Conservation (phyloP, 805 yeast species). For the Saccharomycopsis olivae region DNA sequence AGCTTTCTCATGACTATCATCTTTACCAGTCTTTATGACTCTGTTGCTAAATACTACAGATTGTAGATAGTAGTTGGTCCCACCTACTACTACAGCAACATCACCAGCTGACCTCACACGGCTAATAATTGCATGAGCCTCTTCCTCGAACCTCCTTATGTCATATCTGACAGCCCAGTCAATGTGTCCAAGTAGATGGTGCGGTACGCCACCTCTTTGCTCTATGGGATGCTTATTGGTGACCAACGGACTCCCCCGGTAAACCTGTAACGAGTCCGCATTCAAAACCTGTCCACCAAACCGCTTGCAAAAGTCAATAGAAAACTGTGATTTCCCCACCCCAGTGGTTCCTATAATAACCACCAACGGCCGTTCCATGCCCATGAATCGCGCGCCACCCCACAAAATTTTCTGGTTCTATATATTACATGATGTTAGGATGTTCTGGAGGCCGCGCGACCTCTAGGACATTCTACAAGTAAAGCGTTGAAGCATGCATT, state of each 20-base stretch:
- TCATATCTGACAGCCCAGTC: constrained; percentile 73
- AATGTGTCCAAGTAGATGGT: constrained; percentile 82
- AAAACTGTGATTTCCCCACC: constrained; percentile 85
- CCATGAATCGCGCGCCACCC: neutral
- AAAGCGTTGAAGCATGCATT: no score
- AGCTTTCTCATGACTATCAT: constrained; percentile 2
- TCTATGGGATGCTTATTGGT: constrained; percentile 85
- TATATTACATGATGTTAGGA: no score
- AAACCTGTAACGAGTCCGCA: constrained; percentile 97
- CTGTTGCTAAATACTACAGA: constrained; percentile 62
- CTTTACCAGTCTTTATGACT: constrained; percentile 34
- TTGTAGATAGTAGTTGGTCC: constrained; percentile 90
- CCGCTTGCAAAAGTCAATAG: constrained; percentile 66
- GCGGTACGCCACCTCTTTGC: constrained; percentile 67
- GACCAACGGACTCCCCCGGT: constrained; percentile 57
- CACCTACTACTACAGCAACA: constrained; percentile 89
- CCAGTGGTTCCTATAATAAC: constrained; percentile 91
- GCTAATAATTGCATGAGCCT: constrained; percentile 43
- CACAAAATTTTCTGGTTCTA: no score
- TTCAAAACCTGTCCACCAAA: constrained; percentile 85
- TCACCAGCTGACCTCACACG: no score
- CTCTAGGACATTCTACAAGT: no score
- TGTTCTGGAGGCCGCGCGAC: no score
- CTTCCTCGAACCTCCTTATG: constrained; percentile 66
- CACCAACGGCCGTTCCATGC: constrained; percentile 27